Evolutionary conservation across 768 basidiomycete genomes (phyloP).

Genomic region (Hydnum rufescens): DNA sequence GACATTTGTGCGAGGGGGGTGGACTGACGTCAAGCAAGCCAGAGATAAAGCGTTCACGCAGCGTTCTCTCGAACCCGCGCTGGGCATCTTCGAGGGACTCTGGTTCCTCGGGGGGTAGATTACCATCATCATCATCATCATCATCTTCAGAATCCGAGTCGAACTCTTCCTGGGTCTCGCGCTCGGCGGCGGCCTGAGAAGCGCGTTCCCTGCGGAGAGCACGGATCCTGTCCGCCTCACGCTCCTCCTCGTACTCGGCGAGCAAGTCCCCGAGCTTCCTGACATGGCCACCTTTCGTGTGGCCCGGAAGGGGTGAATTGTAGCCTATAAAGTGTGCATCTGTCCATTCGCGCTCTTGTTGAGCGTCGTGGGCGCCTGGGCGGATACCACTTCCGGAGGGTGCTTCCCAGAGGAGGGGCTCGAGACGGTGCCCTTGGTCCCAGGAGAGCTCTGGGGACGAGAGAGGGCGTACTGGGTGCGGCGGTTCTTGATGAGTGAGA

Average conservation of each 20-base stretch:
- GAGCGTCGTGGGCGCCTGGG: slow-evolving; percentile 29
- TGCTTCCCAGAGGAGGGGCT: slow-evolving; percentile 46
- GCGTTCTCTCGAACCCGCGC: slow-evolving; percentile 7
- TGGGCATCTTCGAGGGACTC: slow-evolving; percentile 7
- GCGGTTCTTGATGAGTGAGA: slow-evolving; percentile 51
- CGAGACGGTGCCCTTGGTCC: slow-evolving; percentile 30
- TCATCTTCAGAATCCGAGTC: slow-evolving; percentile 33
- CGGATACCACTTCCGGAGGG: neutral
- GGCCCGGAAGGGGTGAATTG: neutral
- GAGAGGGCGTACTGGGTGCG: slow-evolving; percentile 37
- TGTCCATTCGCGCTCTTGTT: slow-evolving; percentile 55
- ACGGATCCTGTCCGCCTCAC: slow-evolving; percentile 43
- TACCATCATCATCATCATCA: slow-evolving; percentile 17
- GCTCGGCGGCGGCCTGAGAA: slow-evolving; percentile 7
- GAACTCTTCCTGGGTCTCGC: slow-evolving; percentile 23
- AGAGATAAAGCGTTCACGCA: slow-evolving; percentile 10
- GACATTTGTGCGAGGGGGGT: neutral
- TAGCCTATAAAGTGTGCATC: slow-evolving; percentile 37
- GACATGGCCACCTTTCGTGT: slow-evolving; percentile 16
- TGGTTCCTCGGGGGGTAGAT: neutral
- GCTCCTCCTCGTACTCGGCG: slow-evolving; percentile 57
- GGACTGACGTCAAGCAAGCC: slow-evolving; percentile 9
- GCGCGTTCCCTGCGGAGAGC: slow-evolving; percentile 25
- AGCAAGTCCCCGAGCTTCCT: slow-evolving; percentile 45
- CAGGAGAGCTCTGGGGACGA: slow-evolving; percentile 38